Evolutionary conservation across 2,329 filamentous ascomycete species (phyloP).

Genomic region (Ophiocordyceps camponoti-saundersi): DNA sequence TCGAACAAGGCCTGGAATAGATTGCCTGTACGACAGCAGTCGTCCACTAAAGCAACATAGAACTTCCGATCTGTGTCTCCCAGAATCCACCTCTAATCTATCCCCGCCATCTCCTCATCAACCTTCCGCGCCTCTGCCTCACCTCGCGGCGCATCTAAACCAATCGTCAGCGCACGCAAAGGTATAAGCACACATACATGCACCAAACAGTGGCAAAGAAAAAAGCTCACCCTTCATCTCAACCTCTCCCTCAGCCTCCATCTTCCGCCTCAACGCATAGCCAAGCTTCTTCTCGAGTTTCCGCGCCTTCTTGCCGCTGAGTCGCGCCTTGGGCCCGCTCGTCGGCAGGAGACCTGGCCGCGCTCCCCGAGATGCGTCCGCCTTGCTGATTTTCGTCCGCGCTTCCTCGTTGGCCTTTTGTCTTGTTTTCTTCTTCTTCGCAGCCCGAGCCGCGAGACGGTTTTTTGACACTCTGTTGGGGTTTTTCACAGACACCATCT

Average conservation of each 20-base stretch:
- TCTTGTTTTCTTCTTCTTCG: constrained; percentile 24
- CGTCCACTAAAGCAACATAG: background rate
- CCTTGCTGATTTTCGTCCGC: constrained; percentile 21
- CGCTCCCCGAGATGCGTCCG: constrained; percentile 30
- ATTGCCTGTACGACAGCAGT: background rate
- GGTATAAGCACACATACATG: no score
- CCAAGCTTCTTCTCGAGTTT: constrained; percentile 38
- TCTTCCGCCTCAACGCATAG: constrained; percentile 34
- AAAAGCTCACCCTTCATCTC: constrained; percentile 26
- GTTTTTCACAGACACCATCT: constrained; percentile 39
- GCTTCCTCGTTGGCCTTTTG: constrained; percentile 22
- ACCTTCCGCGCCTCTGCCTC: background rate
- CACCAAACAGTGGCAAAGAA: background rate
- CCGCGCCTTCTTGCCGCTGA: constrained; percentile 37
- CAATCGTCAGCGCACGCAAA: background rate
- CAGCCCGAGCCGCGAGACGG: constrained; percentile 28
- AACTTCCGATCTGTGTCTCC: background rate
- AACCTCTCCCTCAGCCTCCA: constrained; percentile 29
- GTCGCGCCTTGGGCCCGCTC: constrained; percentile 31
- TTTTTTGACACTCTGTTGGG: constrained; percentile 39
- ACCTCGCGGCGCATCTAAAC: constrained; percentile 6
- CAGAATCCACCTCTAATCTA: background rate
- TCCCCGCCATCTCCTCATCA: background rate
- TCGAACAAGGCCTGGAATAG: background rate
- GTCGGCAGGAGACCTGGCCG: constrained; percentile 34